Base-by-base conservation (phyloP, 768 basidiomycete species). In the Lepiota brunneoincarnata region DNA sequence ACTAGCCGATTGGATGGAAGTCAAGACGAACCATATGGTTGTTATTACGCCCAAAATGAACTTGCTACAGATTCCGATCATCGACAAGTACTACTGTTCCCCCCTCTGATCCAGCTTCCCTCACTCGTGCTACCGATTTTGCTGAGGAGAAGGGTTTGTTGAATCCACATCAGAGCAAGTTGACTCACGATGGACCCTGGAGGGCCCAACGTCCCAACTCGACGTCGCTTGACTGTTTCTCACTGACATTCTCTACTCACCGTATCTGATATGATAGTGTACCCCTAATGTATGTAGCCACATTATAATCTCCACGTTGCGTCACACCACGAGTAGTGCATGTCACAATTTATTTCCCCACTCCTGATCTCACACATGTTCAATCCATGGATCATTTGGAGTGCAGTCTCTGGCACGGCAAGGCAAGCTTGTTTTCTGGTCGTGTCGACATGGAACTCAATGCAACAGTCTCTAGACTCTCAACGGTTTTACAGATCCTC, bases 1-100 rank as follows among this genome's bases (percentile, higher is more conserved):
- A 35, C 38, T 59, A 85, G 92, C 93, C 47, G 97, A 99, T 68
- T 99, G 97, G 97, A 95, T 98, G 88, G 97, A 98, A 69, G 95
- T 99, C 63, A 89, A 89, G 67, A 96, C 93, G 11, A 98, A 99
- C 68, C 86, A 91, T 59, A 89, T 98, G 87, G 87, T 93, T 20
- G 86, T 97, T 45, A 89, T 98, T 61, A 98, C 96, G 0, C 91
- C 91, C 36, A 93, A 93, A 76, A 93, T 96, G 83, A 98, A 98
- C 65, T 69, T 97, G 21, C 75, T 98, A 17, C 93, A 96, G 67
- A 91, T 96, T 59, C 96, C 96, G 2, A 97, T 98, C 64, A 74
- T 91, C 41, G 94, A 98, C 76, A 86, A 93, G 67, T 96, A 84
- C 71, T 93, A 91, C n/a, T 69, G 91, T 94, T n/a, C 79, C 87